phyloP scores from a whole-genome alignment of 805 yeast genomes.

The Metschnikowia proteae region DNA sequence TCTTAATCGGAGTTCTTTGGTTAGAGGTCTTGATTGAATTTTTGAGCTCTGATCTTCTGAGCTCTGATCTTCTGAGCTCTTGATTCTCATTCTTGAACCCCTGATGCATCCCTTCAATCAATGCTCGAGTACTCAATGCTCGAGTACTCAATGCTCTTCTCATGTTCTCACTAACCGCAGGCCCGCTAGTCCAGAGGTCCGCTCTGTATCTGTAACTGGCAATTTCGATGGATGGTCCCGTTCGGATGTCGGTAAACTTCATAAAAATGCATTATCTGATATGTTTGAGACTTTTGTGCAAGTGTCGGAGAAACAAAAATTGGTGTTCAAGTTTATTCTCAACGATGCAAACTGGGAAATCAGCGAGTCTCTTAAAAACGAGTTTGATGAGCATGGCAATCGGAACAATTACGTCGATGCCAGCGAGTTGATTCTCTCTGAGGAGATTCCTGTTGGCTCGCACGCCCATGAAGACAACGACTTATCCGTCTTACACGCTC shows the following conservation, averaged over 20 bases:
- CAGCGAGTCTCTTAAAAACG: slow-evolving; percentile 21
- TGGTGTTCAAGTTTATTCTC: slow-evolving; percentile 38
- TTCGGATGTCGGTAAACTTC: slow-evolving; percentile 16
- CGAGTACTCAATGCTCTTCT: background rate
- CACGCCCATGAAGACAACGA: no score
- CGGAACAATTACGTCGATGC: slow-evolving; percentile 32
- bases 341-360: slow-evolving; percentile 33
- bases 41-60: no score
- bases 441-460: background rate
- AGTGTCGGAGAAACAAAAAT: slow-evolving; percentile 20
- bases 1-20: no score
- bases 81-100: no score
- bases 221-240: slow-evolving; percentile 39
- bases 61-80: no score
- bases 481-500: no score
- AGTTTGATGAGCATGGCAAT: slow-evolving; percentile 33
- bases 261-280: slow-evolving; percentile 10
- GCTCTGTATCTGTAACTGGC: slow-evolving; percentile 37
- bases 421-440: slow-evolving; percentile 19
- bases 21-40: no score
- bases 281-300: slow-evolving; percentile 22
- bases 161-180: slow-evolving; percentile 9
- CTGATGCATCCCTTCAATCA: background rate
- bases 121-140: no score
- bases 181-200: slow-evolving; percentile 15